Evolutionary conservation across 306 rosid species (phyloP), one percentile per base, ranked within the genome.

Genomic region (Cicer pinnatifidum): DNA sequence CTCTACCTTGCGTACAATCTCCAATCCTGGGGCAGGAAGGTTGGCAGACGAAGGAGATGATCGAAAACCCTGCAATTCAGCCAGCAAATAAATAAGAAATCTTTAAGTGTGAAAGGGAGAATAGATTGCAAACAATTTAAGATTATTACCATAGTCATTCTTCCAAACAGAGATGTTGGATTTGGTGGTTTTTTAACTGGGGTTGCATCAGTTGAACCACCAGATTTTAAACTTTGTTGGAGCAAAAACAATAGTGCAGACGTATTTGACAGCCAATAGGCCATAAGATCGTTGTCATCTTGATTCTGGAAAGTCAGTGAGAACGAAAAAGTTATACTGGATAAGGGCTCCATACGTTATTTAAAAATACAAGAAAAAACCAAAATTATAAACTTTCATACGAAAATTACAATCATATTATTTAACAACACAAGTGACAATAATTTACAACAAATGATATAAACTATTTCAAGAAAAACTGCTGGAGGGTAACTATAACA

Each of bases 191-290:
- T 94, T 65, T 79, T 84, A 5, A 72, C 87, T 38, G 89, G 86
- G 71, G 95, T 88, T 77, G 91, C 75, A 66, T 91, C 86, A 79
- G 52, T 69, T 75, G 86, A 58, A 76, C 81, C 85, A 46, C 92
- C 84, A 66, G 89, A 85, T 85, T 89, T 91, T 82, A 95, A 80
- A 87, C 97, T 95, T 78, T 68, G 87, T 79, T 95, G 99, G 59
- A 95, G 93, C 82, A 95, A 81, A 85, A 95, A 95, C 82, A 95
- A 78, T 81, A 95, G 75, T 8, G 97, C 90, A 64, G 99, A 92
- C 6, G 96, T 84, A 82, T 95, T 95, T 78, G 99, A 90, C 71
- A 95, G 75, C 99, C 99, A 95, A 87, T 95, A 95, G 56, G 97
- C 97, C 90, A 95, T 90, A 78, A 87, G 97, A 70, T 92, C 89